These are phyloP conservation scores for Globisporangium abappressorium DNA, from an alignment of 352 stramenopile genomes.

Conservation along the genomic window DNA sequence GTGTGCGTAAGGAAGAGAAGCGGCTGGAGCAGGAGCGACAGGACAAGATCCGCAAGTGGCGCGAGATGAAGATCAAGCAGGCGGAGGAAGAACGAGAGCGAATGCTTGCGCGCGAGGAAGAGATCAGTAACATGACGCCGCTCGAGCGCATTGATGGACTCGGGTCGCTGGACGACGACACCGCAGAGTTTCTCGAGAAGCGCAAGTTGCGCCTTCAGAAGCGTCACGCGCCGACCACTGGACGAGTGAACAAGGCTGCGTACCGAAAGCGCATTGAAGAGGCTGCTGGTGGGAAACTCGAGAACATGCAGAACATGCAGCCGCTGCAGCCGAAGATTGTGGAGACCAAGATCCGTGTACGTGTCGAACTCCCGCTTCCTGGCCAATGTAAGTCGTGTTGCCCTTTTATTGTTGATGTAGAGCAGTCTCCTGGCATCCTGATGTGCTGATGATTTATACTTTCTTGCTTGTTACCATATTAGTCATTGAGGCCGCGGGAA, in stretches of 20 bases:
- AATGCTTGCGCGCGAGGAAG: slow-evolving; percentile 51
- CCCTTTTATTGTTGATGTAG: not conserved
- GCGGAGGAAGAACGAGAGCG: slow-evolving; percentile 54
- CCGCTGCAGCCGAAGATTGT: slow-evolving; percentile 60
- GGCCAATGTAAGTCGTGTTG: slow-evolving; percentile 61
- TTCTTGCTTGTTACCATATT: not conserved
- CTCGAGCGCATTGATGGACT: slow-evolving; percentile 62
- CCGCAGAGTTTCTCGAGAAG: slow-evolving; percentile 65
- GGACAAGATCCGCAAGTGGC: slow-evolving; percentile 69
- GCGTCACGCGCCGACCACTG: slow-evolving; percentile 61
- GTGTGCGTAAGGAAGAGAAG: slow-evolving; percentile 62
- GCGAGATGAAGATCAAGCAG: slow-evolving; percentile 54
- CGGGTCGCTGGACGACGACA: slow-evolving; percentile 74
- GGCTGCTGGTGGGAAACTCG: slow-evolving; percentile 70
- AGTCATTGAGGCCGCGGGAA: slow-evolving; percentile 54
- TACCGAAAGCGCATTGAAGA: slow-evolving; percentile 75
- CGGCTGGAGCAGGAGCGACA: slow-evolving; percentile 47
- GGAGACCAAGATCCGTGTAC: slow-evolving; percentile 59
- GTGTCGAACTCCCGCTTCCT: slow-evolving; percentile 68
- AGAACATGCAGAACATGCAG: slow-evolving; percentile 76
- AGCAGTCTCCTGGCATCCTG: slow-evolving; percentile 8
- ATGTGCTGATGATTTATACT: slow-evolving; percentile 2
- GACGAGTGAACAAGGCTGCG: slow-evolving; percentile 72
- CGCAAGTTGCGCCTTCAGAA: slow-evolving; percentile 68
- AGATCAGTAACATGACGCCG: slow-evolving; percentile 78